Percentiles rank a stretch among this genome's conserved stretches.
These are phyloP conservation scores for Sclerotiophoma versabilis DNA, from an alignment of 2,329 filamentous ascomycete genomes.

Conservation along the genomic window DNA sequence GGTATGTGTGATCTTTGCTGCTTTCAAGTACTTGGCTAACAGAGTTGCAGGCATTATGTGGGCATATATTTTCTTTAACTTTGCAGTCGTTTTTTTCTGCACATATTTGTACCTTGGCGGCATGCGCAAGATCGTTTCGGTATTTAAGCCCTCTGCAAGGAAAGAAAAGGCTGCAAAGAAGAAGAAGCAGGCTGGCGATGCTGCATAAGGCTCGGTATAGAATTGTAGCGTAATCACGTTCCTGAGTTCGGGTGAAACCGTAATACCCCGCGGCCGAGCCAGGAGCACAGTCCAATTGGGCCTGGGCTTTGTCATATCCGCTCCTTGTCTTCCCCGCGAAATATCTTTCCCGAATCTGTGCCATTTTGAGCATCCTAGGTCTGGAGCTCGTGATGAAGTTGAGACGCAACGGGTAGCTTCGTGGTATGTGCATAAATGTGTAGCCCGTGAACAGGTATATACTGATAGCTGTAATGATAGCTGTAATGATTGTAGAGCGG, in stretches of 20 bases:
- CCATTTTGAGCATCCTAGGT: constrained; percentile 11
- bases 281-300: constrained; percentile 5
- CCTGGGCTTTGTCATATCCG: constrained; percentile 23
- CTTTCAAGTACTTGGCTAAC: constrained; percentile 13
- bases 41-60: constrained; percentile 33
- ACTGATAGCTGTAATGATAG: neutral
- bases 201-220: constrained; percentile 28
- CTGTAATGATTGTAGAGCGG: constrained; percentile 4
- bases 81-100: constrained; percentile 59
- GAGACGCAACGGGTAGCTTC: constrained; percentile 8
- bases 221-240: constrained; percentile 17
- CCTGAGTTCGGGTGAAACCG: constrained; percentile 34
- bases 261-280: constrained; percentile 34
- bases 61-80: constrained; percentile 71
- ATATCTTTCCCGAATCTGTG: constrained; percentile 16
- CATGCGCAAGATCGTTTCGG: constrained; percentile 43
- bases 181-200: constrained; percentile 28
- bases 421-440: neutral
- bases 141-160: constrained; percentile 43
- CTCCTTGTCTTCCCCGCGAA: constrained; percentile 34
- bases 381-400: constrained; percentile 23
- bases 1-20: constrained; percentile 57
- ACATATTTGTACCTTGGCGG: constrained; percentile 63
- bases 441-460: constrained; percentile 3
- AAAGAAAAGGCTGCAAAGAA: constrained; percentile 44